Conservation (phyloP, 169 alveolate genomes). For the Plasmodium billcollinsi region DNA sequence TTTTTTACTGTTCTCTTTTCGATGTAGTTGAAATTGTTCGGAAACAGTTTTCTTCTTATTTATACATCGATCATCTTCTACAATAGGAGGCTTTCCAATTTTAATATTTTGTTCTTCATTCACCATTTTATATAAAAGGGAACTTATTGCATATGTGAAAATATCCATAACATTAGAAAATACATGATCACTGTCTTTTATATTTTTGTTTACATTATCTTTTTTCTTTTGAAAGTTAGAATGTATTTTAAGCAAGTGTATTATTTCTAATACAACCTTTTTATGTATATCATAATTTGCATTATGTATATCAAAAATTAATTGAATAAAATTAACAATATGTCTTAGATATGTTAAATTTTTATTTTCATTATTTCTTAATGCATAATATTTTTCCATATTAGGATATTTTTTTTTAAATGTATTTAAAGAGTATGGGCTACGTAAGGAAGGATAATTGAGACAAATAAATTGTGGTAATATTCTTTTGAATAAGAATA, state of each 20-base stretch:
- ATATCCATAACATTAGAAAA: slow-evolving; percentile 31
- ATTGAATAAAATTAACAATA: slow-evolving; percentile 48
- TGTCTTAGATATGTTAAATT: slow-evolving; percentile 52
- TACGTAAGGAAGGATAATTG: slow-evolving; percentile 52
- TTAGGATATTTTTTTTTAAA: slow-evolving; percentile 23
- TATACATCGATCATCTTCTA: slow-evolving; percentile 28
- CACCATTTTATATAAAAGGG: slow-evolving; percentile 37
- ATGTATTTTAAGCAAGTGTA: slow-evolving; percentile 47
- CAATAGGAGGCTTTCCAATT: slow-evolving; percentile 19
- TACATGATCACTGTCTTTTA: neutral
- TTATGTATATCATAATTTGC: slow-evolving; percentile 57
- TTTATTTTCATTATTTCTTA: slow-evolving; percentile 44
- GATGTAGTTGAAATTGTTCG: neutral
- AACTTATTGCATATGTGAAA: slow-evolving; percentile 63
- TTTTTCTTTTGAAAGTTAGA: slow-evolving; percentile 59
- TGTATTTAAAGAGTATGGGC: slow-evolving; percentile 13
- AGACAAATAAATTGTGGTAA: slow-evolving; percentile 73
- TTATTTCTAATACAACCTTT: slow-evolving; percentile 59
- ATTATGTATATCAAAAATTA: slow-evolving; percentile 60
- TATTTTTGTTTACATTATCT: slow-evolving; percentile 13
- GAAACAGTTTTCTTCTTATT: slow-evolving; percentile 13
- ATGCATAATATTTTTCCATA: slow-evolving; percentile 14
- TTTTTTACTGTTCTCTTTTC: neutral
- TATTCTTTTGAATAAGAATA: slow-evolving; percentile 66
- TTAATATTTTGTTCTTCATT: slow-evolving; percentile 60